Percentiles rank a stretch among this genome's conserved stretches.
Conservation (phyloP, 768 basidiomycete genomes). For the Multifurca ochricompacta region DNA sequence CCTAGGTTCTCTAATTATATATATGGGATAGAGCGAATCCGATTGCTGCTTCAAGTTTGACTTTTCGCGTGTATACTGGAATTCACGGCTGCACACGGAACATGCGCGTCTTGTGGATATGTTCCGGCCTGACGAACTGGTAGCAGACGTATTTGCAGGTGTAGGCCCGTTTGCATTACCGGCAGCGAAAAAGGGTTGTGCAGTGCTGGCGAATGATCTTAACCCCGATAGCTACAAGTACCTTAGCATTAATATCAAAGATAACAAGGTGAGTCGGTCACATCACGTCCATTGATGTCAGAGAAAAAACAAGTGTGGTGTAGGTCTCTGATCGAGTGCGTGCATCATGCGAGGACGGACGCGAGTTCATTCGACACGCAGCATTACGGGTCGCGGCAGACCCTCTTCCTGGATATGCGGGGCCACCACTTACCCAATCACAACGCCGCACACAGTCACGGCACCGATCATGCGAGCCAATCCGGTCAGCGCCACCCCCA, state of each 20-base stretch:
- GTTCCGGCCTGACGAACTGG: constrained; percentile 68
- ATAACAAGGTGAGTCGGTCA: constrained; percentile 59
- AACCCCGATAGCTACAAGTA: constrained; percentile 86
- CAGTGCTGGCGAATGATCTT: constrained; percentile 87
- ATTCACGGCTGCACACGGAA: constrained; percentile 88
- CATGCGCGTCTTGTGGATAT: constrained; percentile 75
- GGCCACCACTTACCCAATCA: constrained; percentile 28
- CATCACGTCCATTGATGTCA: not conserved
- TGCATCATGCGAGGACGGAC: constrained; percentile 76
- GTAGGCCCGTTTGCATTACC: constrained; percentile 96
- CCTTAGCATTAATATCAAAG: constrained; percentile 57
- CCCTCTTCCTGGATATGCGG: constrained; percentile 57
- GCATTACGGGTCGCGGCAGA: constrained; percentile 45
- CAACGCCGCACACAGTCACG: constrained; percentile 37
- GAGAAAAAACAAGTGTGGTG: constrained; percentile 1
- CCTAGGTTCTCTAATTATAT: not conserved
- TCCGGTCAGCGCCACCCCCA: constrained; percentile 18
- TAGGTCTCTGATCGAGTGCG: constrained; percentile 69
- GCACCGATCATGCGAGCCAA: constrained; percentile 25
- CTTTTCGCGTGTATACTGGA: constrained; percentile 96
- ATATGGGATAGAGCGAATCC: constrained; percentile 58
- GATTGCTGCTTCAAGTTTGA: constrained; percentile 88
- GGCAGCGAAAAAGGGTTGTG: constrained; percentile 85
- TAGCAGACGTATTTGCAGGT: constrained; percentile 94
- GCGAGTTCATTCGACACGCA: constrained; percentile 67